phyloP scores from a whole-genome alignment of 139 green algal genomes.

The Mychonastes homosphaera region DNA sequence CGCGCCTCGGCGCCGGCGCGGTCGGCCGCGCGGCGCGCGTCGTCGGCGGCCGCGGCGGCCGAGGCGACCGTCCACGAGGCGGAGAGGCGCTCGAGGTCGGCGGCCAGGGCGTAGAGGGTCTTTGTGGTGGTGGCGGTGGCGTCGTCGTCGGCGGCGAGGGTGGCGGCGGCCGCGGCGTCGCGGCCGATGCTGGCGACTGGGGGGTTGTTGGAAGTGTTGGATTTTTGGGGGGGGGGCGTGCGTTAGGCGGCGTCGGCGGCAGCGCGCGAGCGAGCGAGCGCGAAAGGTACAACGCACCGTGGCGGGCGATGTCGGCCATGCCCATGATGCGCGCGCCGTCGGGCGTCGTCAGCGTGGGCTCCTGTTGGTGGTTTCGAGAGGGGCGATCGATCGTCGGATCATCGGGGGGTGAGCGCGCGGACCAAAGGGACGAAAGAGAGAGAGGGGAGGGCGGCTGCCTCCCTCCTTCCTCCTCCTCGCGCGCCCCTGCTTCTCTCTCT shows the following conservation, averaged over 20 bases:
- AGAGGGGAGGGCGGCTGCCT: neutral
- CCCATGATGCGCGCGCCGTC: slow-evolving; percentile 18
- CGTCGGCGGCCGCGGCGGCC: neutral
- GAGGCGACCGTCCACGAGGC: neutral
- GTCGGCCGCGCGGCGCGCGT: slow-evolving; percentile 10
- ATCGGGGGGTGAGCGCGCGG: neutral
- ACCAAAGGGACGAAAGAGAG: neutral
- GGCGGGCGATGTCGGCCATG: slow-evolving; percentile 25
- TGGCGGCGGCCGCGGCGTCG: neutral
- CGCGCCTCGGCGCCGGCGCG: neutral
- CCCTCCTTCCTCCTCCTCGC: neutral
- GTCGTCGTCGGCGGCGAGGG: neutral
- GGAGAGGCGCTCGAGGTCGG: neutral
- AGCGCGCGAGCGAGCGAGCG: neutral
- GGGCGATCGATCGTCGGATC: neutral
- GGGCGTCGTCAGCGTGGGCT: slow-evolving; percentile 4
- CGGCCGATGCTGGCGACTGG: slow-evolving; percentile 7
- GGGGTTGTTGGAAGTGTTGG: no score
- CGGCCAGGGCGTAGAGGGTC: neutral
- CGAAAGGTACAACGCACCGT: slow-evolving; percentile 16
- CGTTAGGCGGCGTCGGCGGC: slow-evolving; percentile 18
- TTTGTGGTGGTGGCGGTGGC: neutral
- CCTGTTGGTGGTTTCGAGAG: no score
- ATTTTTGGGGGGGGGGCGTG: slow-evolving; percentile 15
- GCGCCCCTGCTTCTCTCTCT: neutral